phyloP scores from a whole-genome alignment of 805 yeast species.

The Komagataella kurtzmanii region DNA sequence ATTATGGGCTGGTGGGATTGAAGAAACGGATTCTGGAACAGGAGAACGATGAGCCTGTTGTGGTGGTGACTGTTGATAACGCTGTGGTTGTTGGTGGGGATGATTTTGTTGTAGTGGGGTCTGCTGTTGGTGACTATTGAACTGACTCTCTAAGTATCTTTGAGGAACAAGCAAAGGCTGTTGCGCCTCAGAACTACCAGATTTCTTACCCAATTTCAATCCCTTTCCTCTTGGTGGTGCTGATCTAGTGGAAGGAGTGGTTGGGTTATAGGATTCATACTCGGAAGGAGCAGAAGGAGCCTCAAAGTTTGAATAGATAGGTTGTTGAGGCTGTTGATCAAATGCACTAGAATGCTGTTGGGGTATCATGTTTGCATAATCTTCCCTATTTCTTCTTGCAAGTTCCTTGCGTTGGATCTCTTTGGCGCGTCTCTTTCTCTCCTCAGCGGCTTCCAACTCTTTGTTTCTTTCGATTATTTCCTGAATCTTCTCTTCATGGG shows the following conservation, averaged over 20 bases:
- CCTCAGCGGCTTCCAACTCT: constrained; percentile 94
- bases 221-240: constrained; percentile 51
- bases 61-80: constrained; percentile 8
- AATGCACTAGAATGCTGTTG: constrained; percentile 11
- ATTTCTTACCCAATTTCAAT: constrained; percentile 59
- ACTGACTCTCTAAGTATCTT: constrained; percentile 13
- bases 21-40: constrained; percentile 1
- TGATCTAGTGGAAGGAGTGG: constrained; percentile 10
- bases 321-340: constrained; percentile 2
- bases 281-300: constrained; percentile 11
- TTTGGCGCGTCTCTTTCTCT: constrained; percentile 89
- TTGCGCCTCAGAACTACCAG: constrained; percentile 10
- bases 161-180: constrained; percentile 10
- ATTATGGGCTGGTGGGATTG: too few relatives aligned
- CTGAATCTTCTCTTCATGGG: constrained; percentile 97
- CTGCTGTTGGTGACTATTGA: constrained; percentile 11
- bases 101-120: constrained; percentile 9
- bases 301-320: background rate
- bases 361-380: constrained; percentile 35
- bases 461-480: constrained; percentile 95
- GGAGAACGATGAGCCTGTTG: constrained; percentile 9
- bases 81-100: constrained; percentile 5
- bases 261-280: constrained; percentile 10
- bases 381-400: constrained; percentile 27
- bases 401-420: constrained; percentile 74